A percentile compares a stretch with the other conserved stretches of the same genome.
phyloP scores from a whole-genome alignment of 371 early-diverging fungal genomes.

The Haplosporangium sp. region DNA sequence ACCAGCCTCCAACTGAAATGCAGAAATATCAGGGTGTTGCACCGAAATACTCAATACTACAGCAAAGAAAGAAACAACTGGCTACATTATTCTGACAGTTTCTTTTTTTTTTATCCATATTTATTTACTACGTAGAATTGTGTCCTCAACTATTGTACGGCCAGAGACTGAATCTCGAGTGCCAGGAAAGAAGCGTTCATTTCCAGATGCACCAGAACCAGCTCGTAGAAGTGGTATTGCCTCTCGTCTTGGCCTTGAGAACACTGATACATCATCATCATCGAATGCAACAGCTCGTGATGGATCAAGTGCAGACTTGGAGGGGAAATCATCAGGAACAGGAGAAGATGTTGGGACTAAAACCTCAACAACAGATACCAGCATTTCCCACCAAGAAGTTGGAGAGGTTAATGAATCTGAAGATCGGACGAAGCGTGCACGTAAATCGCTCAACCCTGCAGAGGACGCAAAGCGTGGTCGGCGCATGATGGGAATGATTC shows the following conservation, averaged over 20 bases:
- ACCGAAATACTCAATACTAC: not conserved
- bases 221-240: conserved; percentile 9
- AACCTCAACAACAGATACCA: not conserved
- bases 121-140: conserved; percentile 17
- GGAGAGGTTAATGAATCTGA: not conserved
- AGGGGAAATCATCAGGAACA: not conserved
- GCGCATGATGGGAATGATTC: conserved; percentile 55
- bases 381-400: not conserved
- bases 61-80: not conserved
- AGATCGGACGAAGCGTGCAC: conserved; percentile 18
- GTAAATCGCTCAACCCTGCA: conserved; percentile 19
- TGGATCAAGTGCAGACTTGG: not conserved
- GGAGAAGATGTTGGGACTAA: not conserved
- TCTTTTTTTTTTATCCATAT: not conserved
- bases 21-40: not conserved
- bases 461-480: conserved; percentile 43
- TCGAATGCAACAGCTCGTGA: not conserved
- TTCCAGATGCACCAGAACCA: conserved; percentile 28
- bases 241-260: conserved; percentile 18
- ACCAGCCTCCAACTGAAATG: not conserved
- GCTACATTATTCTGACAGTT: not conserved
- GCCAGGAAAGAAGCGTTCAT: conserved; percentile 24
- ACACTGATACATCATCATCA: not conserved
- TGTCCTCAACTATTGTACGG: conserved; percentile 40
- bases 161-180: conserved; percentile 13